A percentile compares a stretch with the other conserved stretches of the same genome.
These are phyloP conservation scores for Cyclocybe cylindracea DNA, from an alignment of 768 basidiomycete genomes.

Conservation along the genomic window DNA sequence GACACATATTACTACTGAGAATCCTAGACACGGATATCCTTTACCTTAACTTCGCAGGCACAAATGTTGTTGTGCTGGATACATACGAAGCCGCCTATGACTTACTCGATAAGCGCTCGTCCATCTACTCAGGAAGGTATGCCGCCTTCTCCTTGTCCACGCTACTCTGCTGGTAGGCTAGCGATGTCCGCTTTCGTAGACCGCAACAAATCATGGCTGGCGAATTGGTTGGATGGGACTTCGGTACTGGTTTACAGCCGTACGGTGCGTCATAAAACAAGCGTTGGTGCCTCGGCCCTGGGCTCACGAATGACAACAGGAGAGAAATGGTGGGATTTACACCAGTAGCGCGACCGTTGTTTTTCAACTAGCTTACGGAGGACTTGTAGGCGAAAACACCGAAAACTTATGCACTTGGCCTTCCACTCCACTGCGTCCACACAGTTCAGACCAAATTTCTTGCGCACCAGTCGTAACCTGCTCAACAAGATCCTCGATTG, in stretches of 20 bases:
- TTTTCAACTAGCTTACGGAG: neutral
- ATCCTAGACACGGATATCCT: constrained; percentile 27
- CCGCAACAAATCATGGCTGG: constrained; percentile 15
- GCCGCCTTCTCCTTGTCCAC: neutral
- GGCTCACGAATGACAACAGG: neutral
- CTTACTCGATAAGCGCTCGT: constrained; percentile 42
- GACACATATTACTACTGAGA: neutral
- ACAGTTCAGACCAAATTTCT: constrained; percentile 25
- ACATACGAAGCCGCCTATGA: constrained; percentile 36
- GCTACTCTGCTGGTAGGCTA: too few species aligned
- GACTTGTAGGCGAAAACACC: constrained; percentile 7
- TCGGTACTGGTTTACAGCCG: constrained; percentile 11
- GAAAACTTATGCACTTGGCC: constrained; percentile 12
- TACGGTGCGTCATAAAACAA: constrained; percentile 5
- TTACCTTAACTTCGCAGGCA: constrained; percentile 25
- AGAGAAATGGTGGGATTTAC: too few species aligned
- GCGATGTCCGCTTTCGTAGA: neutral
- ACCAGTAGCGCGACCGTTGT: neutral
- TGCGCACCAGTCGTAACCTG: constrained; percentile 27
- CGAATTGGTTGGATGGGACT: constrained; percentile 21
- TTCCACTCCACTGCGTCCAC: constrained; percentile 10
- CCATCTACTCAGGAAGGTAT: constrained; percentile 38
- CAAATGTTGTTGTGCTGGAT: constrained; percentile 31
- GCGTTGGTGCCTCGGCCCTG: neutral
- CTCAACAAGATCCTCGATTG: constrained; percentile 30